Base-by-base conservation (phyloP, 2,329 filamentous ascomycete genomes). In the Fusarium sp. region DNA sequence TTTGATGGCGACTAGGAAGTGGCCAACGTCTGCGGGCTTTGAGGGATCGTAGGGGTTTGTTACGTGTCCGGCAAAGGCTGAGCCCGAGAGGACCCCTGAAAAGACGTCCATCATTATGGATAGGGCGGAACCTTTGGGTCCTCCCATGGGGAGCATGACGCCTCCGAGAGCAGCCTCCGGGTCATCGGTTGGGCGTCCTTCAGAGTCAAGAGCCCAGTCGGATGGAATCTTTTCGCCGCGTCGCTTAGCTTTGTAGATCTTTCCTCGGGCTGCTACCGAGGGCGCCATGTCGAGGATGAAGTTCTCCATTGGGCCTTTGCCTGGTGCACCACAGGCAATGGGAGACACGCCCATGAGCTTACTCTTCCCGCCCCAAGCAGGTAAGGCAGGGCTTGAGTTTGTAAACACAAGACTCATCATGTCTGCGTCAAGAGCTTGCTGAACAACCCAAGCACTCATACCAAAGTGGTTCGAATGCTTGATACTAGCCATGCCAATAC, bases 61-160 rank as follows among this genome's bases (percentile, higher is more conserved):
- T 20, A 97, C 94, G 77, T 93, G 87, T 0, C 94, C 94, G 0
- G 93, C 94, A 82, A 94, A 97, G 0, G 93, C 93, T 35, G 91
- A 92, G 0, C 94, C 94, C 0, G 93, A 94, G 0, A 97, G 78
- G 0, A 94, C 92, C 0, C 94, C 94, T 0, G 93, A 95, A 79
- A 97, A 96, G 3, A 97, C 92, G 79, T 97, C 94, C 94, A 97
- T 97, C 93, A 95, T 96, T 65, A 97, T 90, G 0, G 93, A 86
- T 45, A 97, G 81, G 0, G 89, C 94, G 3, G 92, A 94, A 0
- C 94, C 94, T 81, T 97, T 97, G 0, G 94, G 93, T 0, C 94
- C 94, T 3, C 94, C 94, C 92, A 97, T 95, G 0, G 94, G 94
- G 22, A 96, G 83, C 94, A 97, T 96, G 5, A 95, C 93, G 1